phyloP scores from a whole-genome alignment of 306 rosid genomes.

The Pyrus betulifolia region DNA sequence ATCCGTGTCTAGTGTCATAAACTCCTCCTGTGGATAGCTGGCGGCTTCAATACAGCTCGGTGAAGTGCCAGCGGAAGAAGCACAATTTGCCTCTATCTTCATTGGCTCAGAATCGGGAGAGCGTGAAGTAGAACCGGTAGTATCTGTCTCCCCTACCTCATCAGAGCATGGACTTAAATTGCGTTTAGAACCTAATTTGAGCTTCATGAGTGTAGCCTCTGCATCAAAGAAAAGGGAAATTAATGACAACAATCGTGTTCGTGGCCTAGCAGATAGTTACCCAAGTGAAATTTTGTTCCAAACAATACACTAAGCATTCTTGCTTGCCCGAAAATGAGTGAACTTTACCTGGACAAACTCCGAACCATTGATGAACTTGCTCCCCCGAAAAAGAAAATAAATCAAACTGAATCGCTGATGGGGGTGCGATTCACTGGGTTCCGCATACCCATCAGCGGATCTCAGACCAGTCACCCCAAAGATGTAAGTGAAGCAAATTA shows the following conservation, averaged over 20 bases:
- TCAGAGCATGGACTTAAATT: constrained; percentile 17
- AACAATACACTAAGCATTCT: background rate
- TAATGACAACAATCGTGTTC: background rate
- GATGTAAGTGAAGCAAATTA: background rate
- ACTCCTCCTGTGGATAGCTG: constrained; percentile 8
- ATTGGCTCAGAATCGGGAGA: constrained; percentile 26
- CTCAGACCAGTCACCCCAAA: too few species aligned
- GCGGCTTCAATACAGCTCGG: constrained; percentile 5
- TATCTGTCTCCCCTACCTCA: constrained; percentile 14
- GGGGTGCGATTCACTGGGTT: background rate
- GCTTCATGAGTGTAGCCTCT: constrained; percentile 83
- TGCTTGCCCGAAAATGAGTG: background rate
- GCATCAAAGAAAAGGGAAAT: constrained; percentile 16
- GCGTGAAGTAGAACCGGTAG: constrained; percentile 23
- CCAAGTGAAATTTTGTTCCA: background rate
- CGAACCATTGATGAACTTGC: background rate
- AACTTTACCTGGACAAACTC: background rate
- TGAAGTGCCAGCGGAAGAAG: constrained; percentile 16
- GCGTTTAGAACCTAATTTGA: constrained; percentile 61
- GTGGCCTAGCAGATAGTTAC: background rate
- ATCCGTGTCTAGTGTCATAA: constrained; percentile 34
- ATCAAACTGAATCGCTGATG: too few species aligned
- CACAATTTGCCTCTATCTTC: constrained; percentile 15
- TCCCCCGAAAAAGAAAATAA: background rate
- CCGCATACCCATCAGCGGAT: too few species aligned